Conservation (phyloP, 306 rosid species). For the Trifolium repens region DNA sequence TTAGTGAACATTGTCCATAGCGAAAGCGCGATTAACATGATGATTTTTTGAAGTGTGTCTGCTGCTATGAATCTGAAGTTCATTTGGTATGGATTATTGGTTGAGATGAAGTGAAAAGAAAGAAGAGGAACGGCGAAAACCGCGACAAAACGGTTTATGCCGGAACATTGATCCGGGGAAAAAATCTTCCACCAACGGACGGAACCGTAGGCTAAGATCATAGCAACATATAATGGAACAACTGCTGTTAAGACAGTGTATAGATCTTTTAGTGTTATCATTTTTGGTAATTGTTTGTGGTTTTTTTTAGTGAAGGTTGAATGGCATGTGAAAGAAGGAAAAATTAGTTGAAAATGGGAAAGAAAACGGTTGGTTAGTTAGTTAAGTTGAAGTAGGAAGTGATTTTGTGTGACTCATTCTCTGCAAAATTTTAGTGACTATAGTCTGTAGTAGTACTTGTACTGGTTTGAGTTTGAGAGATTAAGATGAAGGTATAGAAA, state of each 20-base stretch:
- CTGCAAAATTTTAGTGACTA: not conserved
- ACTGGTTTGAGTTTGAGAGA: not conserved
- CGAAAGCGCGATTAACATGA: constrained; percentile 40
- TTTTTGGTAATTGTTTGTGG: not conserved
- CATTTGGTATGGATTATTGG: constrained; percentile 79
- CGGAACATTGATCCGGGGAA: constrained; percentile 95
- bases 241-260: constrained; percentile 41
- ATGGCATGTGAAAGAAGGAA: not conserved
- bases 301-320: not conserved
- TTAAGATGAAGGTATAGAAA: constrained; percentile 3
- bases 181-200: constrained; percentile 53
- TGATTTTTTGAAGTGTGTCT: constrained; percentile 83
- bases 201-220: constrained; percentile 41
- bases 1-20: constrained; percentile 36
- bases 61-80: constrained; percentile 93
- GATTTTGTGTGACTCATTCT: not conserved
- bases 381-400: not conserved
- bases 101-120: constrained; percentile 84
- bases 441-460: not conserved
- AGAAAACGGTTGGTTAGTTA: constrained; percentile 24
- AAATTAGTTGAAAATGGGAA: not conserved
- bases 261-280: constrained; percentile 39
- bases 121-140: constrained; percentile 89
- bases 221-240: constrained; percentile 39
- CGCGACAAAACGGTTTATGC: constrained; percentile 90